Evolutionary conservation across 257 asterid species (phyloP).

Genomic region (Solanum commersonii): DNA sequence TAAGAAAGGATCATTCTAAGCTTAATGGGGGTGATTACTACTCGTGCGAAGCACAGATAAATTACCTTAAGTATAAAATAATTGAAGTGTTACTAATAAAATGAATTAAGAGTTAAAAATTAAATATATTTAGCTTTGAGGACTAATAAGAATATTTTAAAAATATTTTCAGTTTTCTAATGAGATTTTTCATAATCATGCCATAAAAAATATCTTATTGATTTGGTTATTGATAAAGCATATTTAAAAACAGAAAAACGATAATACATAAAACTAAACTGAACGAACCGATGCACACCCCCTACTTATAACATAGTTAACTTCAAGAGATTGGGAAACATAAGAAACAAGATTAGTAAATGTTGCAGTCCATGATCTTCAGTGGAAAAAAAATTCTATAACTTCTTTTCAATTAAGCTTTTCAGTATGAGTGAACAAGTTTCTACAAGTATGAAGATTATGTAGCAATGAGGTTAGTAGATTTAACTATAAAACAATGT

Average conservation of each 20-base stretch:
- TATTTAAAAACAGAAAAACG: no score
- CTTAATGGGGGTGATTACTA: no score
- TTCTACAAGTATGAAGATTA: neutral
- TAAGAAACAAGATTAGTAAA: neutral
- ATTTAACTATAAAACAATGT: conserved; percentile 28
- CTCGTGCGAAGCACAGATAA: no score
- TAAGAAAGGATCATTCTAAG: no score
- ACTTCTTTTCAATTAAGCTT: neutral
- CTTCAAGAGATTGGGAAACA: neutral
- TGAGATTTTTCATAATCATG: no score
- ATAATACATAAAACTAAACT: neutral
- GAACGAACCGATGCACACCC: neutral
- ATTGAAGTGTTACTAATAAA: no score
- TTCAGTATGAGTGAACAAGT: neutral
- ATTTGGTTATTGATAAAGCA: neutral
- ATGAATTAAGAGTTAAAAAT: no score
- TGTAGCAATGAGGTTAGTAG: neutral
- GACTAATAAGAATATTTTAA: no score
- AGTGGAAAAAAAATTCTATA: neutral
- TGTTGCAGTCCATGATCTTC: neutral
- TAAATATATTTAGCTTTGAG: no score
- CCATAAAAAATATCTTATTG: neutral
- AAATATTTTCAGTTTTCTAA: no score
- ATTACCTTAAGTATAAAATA: no score
- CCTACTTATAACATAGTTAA: neutral